phyloP scores from a whole-genome alignment of 805 yeast genomes.

The Myxozyma monticola region DNA sequence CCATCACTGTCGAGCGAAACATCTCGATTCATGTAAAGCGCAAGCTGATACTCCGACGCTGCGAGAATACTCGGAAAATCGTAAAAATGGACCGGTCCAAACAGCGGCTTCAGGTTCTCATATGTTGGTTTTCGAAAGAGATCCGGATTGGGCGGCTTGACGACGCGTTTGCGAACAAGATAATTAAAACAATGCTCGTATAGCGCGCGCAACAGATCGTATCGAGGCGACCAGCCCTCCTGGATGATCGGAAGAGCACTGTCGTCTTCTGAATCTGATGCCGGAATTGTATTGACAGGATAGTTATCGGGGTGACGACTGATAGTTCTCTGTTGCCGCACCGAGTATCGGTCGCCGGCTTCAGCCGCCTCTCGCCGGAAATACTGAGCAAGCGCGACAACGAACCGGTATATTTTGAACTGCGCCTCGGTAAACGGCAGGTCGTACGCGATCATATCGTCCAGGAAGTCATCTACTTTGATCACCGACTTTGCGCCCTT shows the following conservation, averaged over 20 bases:
- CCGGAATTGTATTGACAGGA: no score
- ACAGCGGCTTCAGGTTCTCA: no score
- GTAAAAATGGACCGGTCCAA: no score
- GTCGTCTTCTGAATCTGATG: not conserved
- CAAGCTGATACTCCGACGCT: no score
- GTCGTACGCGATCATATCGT: no score
- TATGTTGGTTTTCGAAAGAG: constrained; percentile 3
- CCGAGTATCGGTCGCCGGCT: not conserved
- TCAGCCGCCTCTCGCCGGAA: not conserved
- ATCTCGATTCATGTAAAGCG: no score
- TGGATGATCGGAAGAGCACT: not conserved
- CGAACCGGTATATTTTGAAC: constrained; percentile 5
- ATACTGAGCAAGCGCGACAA: constrained; percentile 2
- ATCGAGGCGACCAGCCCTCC: constrained; percentile 20
- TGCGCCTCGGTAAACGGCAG: constrained; percentile 11
- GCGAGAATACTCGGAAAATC: no score
- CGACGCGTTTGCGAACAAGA: not conserved
- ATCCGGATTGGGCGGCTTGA: constrained; percentile 1
- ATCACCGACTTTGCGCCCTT: no score
- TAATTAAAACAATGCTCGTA: constrained; percentile 1
- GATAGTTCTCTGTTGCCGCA: not conserved
- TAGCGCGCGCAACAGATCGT: constrained; percentile 18
- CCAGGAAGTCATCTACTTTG: no score
- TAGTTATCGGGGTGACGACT: not conserved
- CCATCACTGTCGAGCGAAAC: no score